These are phyloP conservation scores for Rugonectria rugulosa DNA, from an alignment of 2,329 filamentous ascomycete genomes.

Conservation along the genomic window DNA sequence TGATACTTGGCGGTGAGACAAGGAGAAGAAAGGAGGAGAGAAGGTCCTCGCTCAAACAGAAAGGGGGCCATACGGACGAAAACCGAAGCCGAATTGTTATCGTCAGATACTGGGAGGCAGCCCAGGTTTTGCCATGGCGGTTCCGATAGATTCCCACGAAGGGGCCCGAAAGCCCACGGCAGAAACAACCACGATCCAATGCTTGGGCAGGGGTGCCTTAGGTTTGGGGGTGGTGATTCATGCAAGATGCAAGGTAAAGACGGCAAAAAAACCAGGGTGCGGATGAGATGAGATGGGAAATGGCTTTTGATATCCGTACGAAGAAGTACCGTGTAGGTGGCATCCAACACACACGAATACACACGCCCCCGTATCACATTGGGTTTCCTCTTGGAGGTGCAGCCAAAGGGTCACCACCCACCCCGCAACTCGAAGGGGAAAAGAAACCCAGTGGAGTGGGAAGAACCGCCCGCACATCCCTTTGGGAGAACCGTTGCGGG, in stretches of 20 bases:
- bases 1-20: slow-evolving; percentile 21
- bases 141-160: too few species aligned
- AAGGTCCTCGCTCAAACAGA: too few species aligned
- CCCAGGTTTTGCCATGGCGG: slow-evolving; percentile 8
- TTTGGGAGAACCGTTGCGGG: slow-evolving; percentile 18
- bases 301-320: too few species aligned
- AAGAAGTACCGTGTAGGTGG: too few species aligned
- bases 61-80: slow-evolving; percentile 15
- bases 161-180: too few species aligned
- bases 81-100: slow-evolving; percentile 37
- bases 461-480: not conserved
- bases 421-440: not conserved
- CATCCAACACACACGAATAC: not conserved
- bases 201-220: slow-evolving; percentile 1
- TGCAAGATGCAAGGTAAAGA: slow-evolving; percentile 26
- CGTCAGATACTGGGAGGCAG: slow-evolving; percentile 32
- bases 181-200: not conserved
- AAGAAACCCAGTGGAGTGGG: not conserved
- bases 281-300: not conserved
- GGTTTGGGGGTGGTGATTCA: slow-evolving; percentile 16
- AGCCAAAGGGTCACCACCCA: not conserved
- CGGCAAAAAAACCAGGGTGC: slow-evolving; percentile 15
- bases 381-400: not conserved
- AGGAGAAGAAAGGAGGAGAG: slow-evolving; percentile 6
- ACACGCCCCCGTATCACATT: not conserved